Conservation (phyloP, 2,329 filamentous ascomycete species). For the Cytospora piceae region DNA sequence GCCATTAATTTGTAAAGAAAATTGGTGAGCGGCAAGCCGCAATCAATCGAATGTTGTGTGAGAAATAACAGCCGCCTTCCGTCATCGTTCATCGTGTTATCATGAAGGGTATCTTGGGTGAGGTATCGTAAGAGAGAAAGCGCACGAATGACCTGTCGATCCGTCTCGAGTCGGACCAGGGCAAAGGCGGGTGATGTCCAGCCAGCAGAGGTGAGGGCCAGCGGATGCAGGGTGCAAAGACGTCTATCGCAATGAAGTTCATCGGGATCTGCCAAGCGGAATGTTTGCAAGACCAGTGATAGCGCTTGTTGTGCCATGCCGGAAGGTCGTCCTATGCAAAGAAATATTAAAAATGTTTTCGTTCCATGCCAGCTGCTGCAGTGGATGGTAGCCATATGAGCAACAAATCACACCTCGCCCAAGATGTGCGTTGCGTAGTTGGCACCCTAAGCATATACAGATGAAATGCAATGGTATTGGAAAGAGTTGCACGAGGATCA, state of each 20-base stretch:
- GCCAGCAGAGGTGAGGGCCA: neutral
- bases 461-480: slow-evolving; percentile 29
- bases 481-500: slow-evolving; percentile 15
- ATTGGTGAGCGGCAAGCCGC: slow-evolving; percentile 19
- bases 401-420: slow-evolving; percentile 28
- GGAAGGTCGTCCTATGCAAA: slow-evolving; percentile 24
- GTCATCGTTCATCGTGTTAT: slow-evolving; percentile 23
- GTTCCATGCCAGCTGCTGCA: slow-evolving; percentile 27
- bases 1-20: slow-evolving; percentile 24
- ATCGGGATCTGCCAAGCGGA: neutral
- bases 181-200: neutral
- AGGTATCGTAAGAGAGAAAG: slow-evolving; percentile 25
- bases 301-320: slow-evolving; percentile 6
- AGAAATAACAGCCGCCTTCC: slow-evolving; percentile 20
- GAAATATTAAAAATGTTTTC: slow-evolving; percentile 25
- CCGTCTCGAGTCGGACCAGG: neutral
- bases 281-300: slow-evolving; percentile 12
- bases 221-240: neutral
- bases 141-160: neutral
- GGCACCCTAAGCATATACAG: slow-evolving; percentile 31
- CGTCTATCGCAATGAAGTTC: slow-evolving; percentile 11
- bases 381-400: slow-evolving; percentile 27
- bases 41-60: slow-evolving; percentile 14
- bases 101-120: slow-evolving; percentile 28
- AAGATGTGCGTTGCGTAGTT: slow-evolving; percentile 27